Percentiles rank a stretch among this genome's conserved stretches.
phyloP scores from a whole-genome alignment of 441 rosid species.

The Syzygium malaccense region DNA sequence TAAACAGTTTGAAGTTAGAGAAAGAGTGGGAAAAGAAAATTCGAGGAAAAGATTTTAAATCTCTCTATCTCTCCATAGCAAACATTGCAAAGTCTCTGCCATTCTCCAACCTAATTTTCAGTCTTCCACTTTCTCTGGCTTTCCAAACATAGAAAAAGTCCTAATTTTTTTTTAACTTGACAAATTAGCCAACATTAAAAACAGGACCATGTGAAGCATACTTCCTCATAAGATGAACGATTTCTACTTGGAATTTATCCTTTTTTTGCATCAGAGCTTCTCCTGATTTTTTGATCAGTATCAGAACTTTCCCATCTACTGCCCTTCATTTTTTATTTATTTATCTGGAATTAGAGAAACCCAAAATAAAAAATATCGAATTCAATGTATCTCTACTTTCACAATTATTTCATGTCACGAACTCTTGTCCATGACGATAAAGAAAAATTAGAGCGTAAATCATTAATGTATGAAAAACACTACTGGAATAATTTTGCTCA shows the following conservation, averaged over 20 bases:
- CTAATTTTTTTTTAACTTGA: not conserved
- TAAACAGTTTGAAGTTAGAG: not conserved
- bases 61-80: not conserved
- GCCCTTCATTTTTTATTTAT: not conserved
- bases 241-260: not conserved
- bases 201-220: not conserved
- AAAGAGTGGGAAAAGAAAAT: not conserved
- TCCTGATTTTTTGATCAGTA: not conserved
- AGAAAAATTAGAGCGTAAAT: not conserved
- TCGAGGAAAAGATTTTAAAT: not conserved
- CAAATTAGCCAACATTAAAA: not conserved
- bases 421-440: not conserved
- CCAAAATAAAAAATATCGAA: not conserved
- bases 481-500: not conserved
- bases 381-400: not conserved
- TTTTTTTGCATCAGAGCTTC: not conserved
- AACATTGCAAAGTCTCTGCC: not conserved
- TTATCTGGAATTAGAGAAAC: not conserved
- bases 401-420: not conserved
- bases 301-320: too few species aligned
- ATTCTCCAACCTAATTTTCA: not conserved
- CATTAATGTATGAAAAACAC: not conserved
- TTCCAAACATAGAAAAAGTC: not conserved
- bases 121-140: not conserved
- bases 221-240: not conserved